Evolutionary conservation across 2,329 filamentous ascomycete species (phyloP).

Genomic region (Aspergillus hiratsukae): DNA sequence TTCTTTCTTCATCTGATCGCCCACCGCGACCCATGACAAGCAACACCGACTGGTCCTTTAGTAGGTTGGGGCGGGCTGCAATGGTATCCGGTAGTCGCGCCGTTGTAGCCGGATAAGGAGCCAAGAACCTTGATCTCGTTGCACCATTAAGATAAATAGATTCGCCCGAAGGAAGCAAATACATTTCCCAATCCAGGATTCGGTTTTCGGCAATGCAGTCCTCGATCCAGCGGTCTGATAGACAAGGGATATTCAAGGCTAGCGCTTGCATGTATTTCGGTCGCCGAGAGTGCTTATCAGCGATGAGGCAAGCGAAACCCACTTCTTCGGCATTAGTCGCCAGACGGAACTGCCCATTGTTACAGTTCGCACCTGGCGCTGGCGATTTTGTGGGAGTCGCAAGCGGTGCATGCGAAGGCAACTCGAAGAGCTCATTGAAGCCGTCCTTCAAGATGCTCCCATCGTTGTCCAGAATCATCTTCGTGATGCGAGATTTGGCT

Average conservation of each 20-base stretch:
- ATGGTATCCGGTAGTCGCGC: constrained; percentile 58
- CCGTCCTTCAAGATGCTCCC: constrained; percentile 68
- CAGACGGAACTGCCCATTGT: constrained; percentile 47
- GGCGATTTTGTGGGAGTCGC: constrained; percentile 26
- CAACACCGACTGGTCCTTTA: constrained; percentile 64
- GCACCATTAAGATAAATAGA: constrained; percentile 72
- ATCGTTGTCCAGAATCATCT: constrained; percentile 64
- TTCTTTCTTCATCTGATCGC: constrained; percentile 60
- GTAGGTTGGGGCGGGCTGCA: constrained; percentile 55
- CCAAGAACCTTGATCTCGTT: constrained; percentile 67
- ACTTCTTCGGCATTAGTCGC: constrained; percentile 49
- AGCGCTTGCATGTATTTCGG: constrained; percentile 93
- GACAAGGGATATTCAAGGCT: constrained; percentile 79
- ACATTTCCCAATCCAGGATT: constrained; percentile 71
- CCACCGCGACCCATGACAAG: constrained; percentile 62
- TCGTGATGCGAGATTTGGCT: constrained; percentile 55
- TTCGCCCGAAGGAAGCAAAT: constrained; percentile 79
- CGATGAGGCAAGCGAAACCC: constrained; percentile 80
- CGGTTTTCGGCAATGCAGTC: constrained; percentile 60
- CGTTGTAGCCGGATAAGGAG: constrained; percentile 54
- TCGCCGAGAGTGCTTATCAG: constrained; percentile 79
- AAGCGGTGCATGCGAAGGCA: constrained; percentile 25
- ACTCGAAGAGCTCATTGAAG: constrained; percentile 75
- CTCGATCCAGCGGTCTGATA: constrained; percentile 76
- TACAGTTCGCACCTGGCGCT: constrained; percentile 12